Evolutionary conservation across 2,329 filamentous ascomycete genomes (phyloP), one percentile per base, ranked within the genome.

Genomic region (Didymellaceae sp.): DNA sequence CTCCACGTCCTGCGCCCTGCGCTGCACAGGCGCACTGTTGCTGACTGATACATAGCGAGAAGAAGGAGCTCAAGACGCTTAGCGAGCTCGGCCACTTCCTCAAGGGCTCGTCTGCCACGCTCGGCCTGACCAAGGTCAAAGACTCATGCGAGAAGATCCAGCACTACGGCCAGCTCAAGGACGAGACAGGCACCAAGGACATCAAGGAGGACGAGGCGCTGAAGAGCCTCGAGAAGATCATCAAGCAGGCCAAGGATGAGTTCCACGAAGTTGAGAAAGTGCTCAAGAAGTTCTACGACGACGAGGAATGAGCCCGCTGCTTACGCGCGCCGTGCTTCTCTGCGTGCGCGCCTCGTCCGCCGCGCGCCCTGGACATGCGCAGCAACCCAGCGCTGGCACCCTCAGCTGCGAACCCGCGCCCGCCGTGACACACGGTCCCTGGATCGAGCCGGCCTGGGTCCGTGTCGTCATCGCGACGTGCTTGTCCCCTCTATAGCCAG

Each of bases 111-210:
- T 97, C 93, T 7, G 93, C 94, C 30, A 97, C 94, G 4, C 83
- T 99, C 45, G 94, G 94, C 35, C 83, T 97, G 46, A 87, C 84
- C 66, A 95, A 95, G 74, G 88, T 99, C 65, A 90, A 91, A 73
- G 91, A 97, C 68, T 88, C 86, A 56, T 99, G 94, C 77, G 92
- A 97, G 77, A 91, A 95, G 80, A 97, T 99, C 66, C 93, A 99
- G 75, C 88, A 96, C 68, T 95, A 87, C 72, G 93, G 93, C 61
- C 88, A 89, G 66, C 81, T 83, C 65, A 90, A 92, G 75, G 91
- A 93, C 62, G 84, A 90, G 53, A 87, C 89, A 33, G 91, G 91
- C 32, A 81, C 79, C 5, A 77, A 80, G 31, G 80, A 85, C 48
- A 86, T 90, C 68, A 77, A 79, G 2, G 85, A 95, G 64, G 80